Evolutionary conservation across 805 yeast species (phyloP), one percentile per base, ranked within the genome.

Genomic region (Cyberlindnera amylophila): DNA sequence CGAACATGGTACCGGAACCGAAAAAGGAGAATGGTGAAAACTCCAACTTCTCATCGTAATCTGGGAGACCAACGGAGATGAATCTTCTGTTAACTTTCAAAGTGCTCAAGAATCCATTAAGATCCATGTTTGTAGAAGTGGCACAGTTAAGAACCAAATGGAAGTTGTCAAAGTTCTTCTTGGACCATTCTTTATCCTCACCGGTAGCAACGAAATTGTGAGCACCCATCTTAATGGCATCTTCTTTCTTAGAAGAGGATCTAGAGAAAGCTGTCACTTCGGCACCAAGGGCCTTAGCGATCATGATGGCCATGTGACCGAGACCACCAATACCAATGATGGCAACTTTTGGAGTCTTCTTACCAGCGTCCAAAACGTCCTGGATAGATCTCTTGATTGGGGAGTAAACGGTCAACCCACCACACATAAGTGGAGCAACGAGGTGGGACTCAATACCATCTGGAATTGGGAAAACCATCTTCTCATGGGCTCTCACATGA

Each of bases 401-500:
- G 7, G 86, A 74, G 65, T 67, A 83, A 12, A 78, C 81, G 11
- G 91, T 84, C 58, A 81, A 66, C 42, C 91, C 91, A 42, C 87
- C 91, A 68, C 91, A 84, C 66, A 82, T 64, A 65, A 84, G 65
- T 39, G 90, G 89, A 4, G 88, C 89, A 23, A 79, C 86, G 21
- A 69, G 65, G 28, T 70, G 75, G 34, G 76, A 67, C 29, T 73
- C 67, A 32, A 80, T 54, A 13, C 52, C 61, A 12, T 75, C 75
- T 34, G 91, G 90, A 45, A 83, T 74, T 36, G 77, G 78, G 65
- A 83, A 72, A 3, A 72, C 82, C 58, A 79, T 79, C 45, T 72
- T 69, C 59, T 81, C 84, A 60, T 79, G 74, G 38, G 79, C 78
- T 50, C 87, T 73, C 32, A 80, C 71, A 61, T 78, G 79, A 35